Percentiles rank a stretch among this genome's conserved stretches.
phyloP scores from a whole-genome alignment of 495 filamentous ascomycete species.

The Lasiosphaeria ovina region DNA sequence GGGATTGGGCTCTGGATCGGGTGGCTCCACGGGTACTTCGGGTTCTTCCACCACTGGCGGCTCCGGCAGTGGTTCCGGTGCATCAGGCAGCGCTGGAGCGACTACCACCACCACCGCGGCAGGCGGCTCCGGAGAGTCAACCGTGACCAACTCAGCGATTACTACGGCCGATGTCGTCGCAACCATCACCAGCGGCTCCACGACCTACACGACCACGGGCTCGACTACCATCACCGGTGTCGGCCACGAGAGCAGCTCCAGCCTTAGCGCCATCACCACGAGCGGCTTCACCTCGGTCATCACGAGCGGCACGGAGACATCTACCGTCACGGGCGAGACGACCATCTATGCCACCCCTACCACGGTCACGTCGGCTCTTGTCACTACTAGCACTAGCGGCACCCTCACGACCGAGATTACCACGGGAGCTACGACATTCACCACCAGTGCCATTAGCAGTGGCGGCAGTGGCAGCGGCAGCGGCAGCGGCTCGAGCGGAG shows the following conservation, averaged over 20 bases:
- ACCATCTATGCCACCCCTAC: slow-evolving; percentile 14
- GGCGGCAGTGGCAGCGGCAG: slow-evolving; percentile 9
- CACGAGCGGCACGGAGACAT: slow-evolving; percentile 19
- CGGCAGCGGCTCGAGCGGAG: not conserved
- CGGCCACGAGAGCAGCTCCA: slow-evolving; percentile 15
- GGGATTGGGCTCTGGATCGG: slow-evolving; percentile 11
- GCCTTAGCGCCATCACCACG: slow-evolving; percentile 30
- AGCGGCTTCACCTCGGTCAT: slow-evolving; percentile 34
- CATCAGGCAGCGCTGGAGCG: not conserved
- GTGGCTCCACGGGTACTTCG: not conserved
- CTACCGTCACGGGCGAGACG: slow-evolving; percentile 27
- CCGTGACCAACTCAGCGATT: slow-evolving; percentile 14
- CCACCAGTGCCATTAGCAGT: slow-evolving; percentile 12
- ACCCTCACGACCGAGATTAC: slow-evolving; percentile 20
- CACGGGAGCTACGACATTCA: slow-evolving; percentile 17
- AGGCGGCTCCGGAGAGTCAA: slow-evolving; percentile 6
- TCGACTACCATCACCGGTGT: slow-evolving; percentile 25
- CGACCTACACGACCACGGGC: slow-evolving; percentile 25
- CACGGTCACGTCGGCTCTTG: slow-evolving; percentile 14
- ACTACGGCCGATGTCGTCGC: slow-evolving; percentile 28
- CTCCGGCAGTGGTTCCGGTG: slow-evolving; percentile 1
- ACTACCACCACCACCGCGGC: not conserved
- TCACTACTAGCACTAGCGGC: slow-evolving; percentile 14
- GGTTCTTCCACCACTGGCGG: not conserved
- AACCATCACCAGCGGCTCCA: slow-evolving; percentile 33